Base-by-base conservation (phyloP, 768 basidiomycete species). In the Mycena latifolia region DNA sequence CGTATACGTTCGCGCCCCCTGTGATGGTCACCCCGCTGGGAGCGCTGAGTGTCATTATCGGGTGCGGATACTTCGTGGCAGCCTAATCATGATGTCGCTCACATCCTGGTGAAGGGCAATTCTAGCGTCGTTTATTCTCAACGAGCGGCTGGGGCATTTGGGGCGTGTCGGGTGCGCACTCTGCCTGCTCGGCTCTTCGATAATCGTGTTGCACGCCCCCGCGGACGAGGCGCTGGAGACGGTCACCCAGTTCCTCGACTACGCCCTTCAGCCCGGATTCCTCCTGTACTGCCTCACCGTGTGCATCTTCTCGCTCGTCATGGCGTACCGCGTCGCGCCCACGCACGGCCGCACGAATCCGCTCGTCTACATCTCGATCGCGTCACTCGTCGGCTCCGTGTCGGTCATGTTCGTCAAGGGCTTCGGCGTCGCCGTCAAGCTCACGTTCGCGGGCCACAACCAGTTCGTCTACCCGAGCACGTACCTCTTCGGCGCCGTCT, bases 351-450 rank as follows among this genome's bases (percentile, higher is more conserved):
- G 91, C 45, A 86, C 88, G 60, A 96, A 92, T 68, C 98, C 98
- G 2, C 70, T 95, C 69, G 92, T 98, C 25, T 99, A 98, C 80
- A 87, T 99, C 66, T 95, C 95, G 24, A 97, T 99, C 73, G 99
- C 98, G 78, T 98, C 97, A 8, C 78, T 98, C 62, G 96, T 95
- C 39, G 98, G 98, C 20, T 96, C 94, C 39, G 89, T 99, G 37
- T 95, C 94, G 18, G 89, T 99, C 79, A 99, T 99, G 98, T 92
- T 95, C 48, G 93, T 98, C 84, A 99, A 99, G 81, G 97, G 96
- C 46, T 95, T 99, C 73, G 98, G 98, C 51, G 90, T 98, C 50
- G 97, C 98, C 2, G 87, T 99, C 74, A 99, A 99, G 78, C 86
- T 99, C 62, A 98, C 96, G 0, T 80, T 98, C 63, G 85, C 88